These are phyloP conservation scores for Epichloe scottii DNA, from an alignment of 2,329 filamentous ascomycete genomes.

Conservation along the genomic window DNA sequence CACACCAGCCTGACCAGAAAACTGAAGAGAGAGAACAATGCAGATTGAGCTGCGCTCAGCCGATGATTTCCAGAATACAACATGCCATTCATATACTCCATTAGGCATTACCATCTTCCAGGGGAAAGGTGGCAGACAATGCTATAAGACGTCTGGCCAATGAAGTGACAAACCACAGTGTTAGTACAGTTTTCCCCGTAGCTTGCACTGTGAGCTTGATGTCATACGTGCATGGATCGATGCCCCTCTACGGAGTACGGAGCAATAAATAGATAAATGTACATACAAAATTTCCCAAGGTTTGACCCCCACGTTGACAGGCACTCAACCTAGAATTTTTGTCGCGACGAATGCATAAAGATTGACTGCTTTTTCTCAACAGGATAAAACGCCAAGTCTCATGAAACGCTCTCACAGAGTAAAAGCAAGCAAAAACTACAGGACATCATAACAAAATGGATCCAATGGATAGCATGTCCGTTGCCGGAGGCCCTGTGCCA, in stretches of 20 bases:
- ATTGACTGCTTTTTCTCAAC: not conserved
- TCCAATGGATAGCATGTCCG: conserved; percentile 25
- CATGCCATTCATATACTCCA: too few species aligned
- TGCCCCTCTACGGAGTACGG: too few species aligned
- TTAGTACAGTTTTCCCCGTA: not conserved
- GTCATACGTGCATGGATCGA: not conserved
- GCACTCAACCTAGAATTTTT: not conserved
- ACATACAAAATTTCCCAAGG: not conserved
- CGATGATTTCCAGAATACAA: too few species aligned
- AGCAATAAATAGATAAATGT: too few species aligned
- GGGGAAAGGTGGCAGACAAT: not conserved
- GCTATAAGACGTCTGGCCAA: too few species aligned
- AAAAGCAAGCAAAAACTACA: not conserved
- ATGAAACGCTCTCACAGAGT: not conserved
- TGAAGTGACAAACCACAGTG: not conserved
- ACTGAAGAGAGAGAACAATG: too few species aligned
- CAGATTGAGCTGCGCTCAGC: too few species aligned
- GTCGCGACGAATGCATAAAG: not conserved
- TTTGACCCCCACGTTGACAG: not conserved
- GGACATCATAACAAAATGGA: conserved; percentile 18
- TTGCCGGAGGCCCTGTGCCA: conserved; percentile 26
- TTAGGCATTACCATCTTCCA: not conserved
- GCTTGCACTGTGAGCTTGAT: not conserved
- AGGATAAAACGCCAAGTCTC: not conserved
- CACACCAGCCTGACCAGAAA: too few species aligned